phyloP scores from a whole-genome alignment of 2,329 filamentous ascomycete genomes.

The Aspergillus oerlinghausenensis region DNA sequence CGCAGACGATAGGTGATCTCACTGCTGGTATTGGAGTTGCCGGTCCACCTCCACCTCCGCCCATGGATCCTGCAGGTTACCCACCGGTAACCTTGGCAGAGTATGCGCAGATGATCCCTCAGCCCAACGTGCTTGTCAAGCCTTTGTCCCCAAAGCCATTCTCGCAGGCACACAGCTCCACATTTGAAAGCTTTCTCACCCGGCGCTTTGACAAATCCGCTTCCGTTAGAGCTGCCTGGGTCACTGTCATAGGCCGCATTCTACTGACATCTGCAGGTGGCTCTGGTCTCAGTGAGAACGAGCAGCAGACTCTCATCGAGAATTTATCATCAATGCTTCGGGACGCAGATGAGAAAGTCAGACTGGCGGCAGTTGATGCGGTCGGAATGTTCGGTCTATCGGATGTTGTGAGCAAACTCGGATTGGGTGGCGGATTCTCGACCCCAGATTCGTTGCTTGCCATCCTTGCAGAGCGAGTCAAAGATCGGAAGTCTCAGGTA shows the following conservation, averaged over 20 bases:
- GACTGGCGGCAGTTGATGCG: constrained; percentile 80
- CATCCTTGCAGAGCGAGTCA: constrained; percentile 79
- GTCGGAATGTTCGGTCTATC: constrained; percentile 76
- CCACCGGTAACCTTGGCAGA: constrained; percentile 55
- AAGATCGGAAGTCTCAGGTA: constrained; percentile 76
- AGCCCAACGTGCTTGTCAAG: constrained; percentile 64
- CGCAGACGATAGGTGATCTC: constrained; percentile 92
- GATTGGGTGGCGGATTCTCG: constrained; percentile 66
- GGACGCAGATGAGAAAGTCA: constrained; percentile 86
- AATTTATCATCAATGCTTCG: constrained; percentile 74
- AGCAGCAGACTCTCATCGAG: constrained; percentile 70
- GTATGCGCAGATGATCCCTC: constrained; percentile 47
- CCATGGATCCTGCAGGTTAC: constrained; percentile 76
- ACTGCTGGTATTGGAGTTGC: constrained; percentile 89
- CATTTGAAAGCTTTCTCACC: constrained; percentile 80
- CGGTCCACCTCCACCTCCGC: constrained; percentile 68
- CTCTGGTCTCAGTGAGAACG: constrained; percentile 77
- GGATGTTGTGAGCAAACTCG: constrained; percentile 77
- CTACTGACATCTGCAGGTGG: constrained; percentile 86
- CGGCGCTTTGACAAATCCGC: constrained; percentile 82
- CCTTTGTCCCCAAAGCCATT: constrained; percentile 88
- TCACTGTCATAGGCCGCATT: constrained; percentile 76
- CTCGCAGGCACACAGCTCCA: constrained; percentile 69
- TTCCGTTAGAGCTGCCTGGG: constrained; percentile 80
- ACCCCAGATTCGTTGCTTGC: constrained; percentile 74